Evolutionary conservation across 192 early-diverging fungal species (phyloP), one percentile per base, ranked within the genome.

Genomic region (Coemansia sp.): DNA sequence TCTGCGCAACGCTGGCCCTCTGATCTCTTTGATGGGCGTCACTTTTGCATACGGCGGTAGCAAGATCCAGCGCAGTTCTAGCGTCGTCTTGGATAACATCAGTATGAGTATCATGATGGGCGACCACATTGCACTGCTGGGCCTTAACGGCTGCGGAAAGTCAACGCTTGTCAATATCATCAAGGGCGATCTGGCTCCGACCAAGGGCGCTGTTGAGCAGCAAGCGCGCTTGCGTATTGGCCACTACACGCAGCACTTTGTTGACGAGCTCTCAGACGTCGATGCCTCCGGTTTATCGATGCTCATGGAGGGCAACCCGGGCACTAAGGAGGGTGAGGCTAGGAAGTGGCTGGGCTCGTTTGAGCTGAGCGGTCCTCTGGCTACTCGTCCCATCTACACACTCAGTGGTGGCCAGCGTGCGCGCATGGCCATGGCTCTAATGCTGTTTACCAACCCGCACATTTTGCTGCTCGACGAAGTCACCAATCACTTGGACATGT

Each of bases 401-500:
- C 81, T 98, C 20, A 90, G 88, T 72, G 96, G 96, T 53, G 96
- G 96, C 34, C 93, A 98, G 79, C 80, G 87, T 46, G 90, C 89
- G 20, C 81, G 95, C 18, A 88, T 98, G 46, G 91, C 91, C 0
- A 81, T 95, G 72, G 92, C 92, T 3, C 73, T 89, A 8, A 87
- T 90, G 74, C 80, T 90, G 55, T 85, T 86, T 40, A 83, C 85
- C 22, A 75, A 80, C 60, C 91, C 91, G 38, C 90, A 94, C 66
- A 66, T 94, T 60, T 76, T 93, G 20, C 68, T 93, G 49, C 83
- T 94, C 9, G 93, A 94, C 76, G 93, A 94, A 68, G 90, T 92
- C 64, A 95, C 94, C 8, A 97, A 94, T 69, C 95, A 93, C 68
- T 81, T 97, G 34, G 95, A 97, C 83, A 93, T 95, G 85, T 86